Base-by-base conservation (phyloP, 2,329 filamentous ascomycete species). In the Juglanconis juglandina region DNA sequence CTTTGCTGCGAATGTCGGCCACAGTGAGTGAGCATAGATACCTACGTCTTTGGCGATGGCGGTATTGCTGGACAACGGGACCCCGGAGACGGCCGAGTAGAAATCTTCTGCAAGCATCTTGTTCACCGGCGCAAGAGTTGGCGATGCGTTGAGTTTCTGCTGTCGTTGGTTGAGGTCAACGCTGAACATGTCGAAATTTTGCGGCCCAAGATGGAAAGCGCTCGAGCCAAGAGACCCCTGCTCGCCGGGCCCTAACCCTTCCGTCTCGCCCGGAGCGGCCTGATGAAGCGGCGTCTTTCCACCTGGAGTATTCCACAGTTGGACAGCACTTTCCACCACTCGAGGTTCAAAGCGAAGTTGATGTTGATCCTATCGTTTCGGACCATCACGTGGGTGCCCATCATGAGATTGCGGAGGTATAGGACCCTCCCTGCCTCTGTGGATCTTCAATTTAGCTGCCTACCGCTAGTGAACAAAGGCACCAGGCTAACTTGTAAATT, bases 1-100 rank as follows among this genome's bases (percentile, higher is more conserved):
- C 69, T 89, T 88, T 70, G 92, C 85, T n/a, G 86, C 82, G 65
- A 88, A 84, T 57, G 88, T 83, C 46, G 93, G 93, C 68, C 92
- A 89, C 68, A 92, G 83, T 64, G 92, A 87, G 74, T 96, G 90
- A 59, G 90, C 75, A 76, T 96, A 95, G 71, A 98, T 92, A 68
- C 91, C 92, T 53, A 92, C 88, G 76, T 97, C 92, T 75, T 94
- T 87, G 60, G 83, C 80, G 56, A 87, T 79, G 65, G 84, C 81
- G 2, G 85, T 87, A 70, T 87, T 87, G 68, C 85, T 81, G 63
- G 83, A 76, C 60, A 87, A 73, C 4, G 81, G 84, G 50, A 81
- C 79, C 32, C 85, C 85, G 58, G 79, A 79, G 63, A 87, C 78
- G 55, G 85, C 77, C 41, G 83, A 82, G 65, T 87, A 78, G 70